A percentile compares a stretch with the other conserved stretches of the same genome.
These are phyloP conservation scores for Aspergillus fumigatus DNA, from an alignment of 2,329 filamentous ascomycete species.

Conservation along the genomic window DNA sequence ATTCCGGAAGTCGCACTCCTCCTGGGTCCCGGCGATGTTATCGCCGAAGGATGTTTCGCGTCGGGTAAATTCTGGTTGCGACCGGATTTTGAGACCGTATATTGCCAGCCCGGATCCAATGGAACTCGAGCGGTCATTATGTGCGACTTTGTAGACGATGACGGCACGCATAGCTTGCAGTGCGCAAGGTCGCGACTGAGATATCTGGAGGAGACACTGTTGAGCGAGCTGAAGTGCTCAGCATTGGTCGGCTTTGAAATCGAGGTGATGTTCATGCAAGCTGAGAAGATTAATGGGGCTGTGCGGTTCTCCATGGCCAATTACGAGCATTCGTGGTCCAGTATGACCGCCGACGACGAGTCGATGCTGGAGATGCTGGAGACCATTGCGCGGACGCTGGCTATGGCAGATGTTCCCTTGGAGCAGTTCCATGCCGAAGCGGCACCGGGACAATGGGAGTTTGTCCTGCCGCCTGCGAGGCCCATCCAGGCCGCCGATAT, in stretches of 20 bases:
- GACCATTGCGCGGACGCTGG: constrained; percentile 12
- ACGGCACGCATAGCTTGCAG: background rate
- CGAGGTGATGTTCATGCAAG: constrained; percentile 63
- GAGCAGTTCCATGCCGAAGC: constrained; percentile 25
- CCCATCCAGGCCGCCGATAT: constrained; percentile 20
- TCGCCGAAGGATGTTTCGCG: constrained; percentile 1
- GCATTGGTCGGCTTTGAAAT: constrained; percentile 67
- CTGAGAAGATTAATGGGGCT: constrained; percentile 31
- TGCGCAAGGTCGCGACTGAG: constrained; percentile 2
- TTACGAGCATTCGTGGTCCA: constrained; percentile 58
- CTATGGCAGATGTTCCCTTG: constrained; percentile 15
- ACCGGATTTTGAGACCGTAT: constrained; percentile 6
- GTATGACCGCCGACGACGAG: constrained; percentile 54
- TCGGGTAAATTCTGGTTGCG: constrained; percentile 3
- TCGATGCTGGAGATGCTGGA: constrained; percentile 39
- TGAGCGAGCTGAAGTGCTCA: background rate
- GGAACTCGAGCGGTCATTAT: constrained; percentile 6
- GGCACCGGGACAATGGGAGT: constrained; percentile 23
- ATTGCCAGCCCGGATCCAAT: constrained; percentile 6
- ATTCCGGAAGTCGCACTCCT: background rate
- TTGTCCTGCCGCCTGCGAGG: constrained; percentile 16
- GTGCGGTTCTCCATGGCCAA: constrained; percentile 45
- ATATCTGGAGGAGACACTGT: background rate
- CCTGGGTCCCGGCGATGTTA: constrained; percentile 2
- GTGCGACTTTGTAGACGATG: constrained; percentile 1